A percentile compares a stretch with the other conserved stretches of the same genome.
These are phyloP conservation scores for Chytridium lagenaria DNA, from an alignment of 371 early-diverging fungal species.

Conservation along the genomic window DNA sequence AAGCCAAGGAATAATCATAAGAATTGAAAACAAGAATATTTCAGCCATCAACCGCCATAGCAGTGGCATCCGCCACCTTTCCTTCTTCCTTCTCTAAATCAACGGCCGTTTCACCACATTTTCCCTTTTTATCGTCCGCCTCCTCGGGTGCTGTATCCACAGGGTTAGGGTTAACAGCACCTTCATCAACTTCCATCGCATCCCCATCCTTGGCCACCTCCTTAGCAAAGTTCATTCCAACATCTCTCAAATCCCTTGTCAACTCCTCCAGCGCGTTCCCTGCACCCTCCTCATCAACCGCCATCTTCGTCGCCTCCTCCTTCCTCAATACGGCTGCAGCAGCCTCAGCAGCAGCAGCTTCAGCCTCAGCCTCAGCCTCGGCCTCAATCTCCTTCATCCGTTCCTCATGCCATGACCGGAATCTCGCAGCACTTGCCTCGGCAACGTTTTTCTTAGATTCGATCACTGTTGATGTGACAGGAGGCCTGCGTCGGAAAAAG, in stretches of 20 bases:
- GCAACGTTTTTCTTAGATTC: conserved; percentile 12
- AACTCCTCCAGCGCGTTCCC: too few relatives aligned
- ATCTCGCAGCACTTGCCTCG: neutral
- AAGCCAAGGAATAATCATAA: neutral
- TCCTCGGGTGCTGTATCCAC: neutral
- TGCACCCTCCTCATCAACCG: neutral
- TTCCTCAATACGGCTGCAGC: neutral
- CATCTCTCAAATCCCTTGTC: too few relatives aligned
- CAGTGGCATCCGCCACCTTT: neutral
- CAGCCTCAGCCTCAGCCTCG: conserved; percentile 30
- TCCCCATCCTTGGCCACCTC: neutral
- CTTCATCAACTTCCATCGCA: neutral
- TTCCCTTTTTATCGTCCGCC: neutral
- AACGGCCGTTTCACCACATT: neutral
- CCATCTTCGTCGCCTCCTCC: conserved; percentile 23
- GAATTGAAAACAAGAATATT: neutral
- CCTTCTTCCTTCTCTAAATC: neutral
- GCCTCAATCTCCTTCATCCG: conserved; percentile 19
- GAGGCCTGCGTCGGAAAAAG: conserved; percentile 48
- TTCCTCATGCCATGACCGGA: conserved; percentile 23
- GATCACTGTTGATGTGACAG: neutral
- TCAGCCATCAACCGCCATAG: neutral
- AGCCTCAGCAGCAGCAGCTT: conserved; percentile 22
- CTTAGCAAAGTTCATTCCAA: too few relatives aligned
- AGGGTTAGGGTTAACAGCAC: neutral